phyloP scores from a whole-genome alignment of 495 filamentous ascomycete genomes.

The Saxophila tyrrhenica region DNA sequence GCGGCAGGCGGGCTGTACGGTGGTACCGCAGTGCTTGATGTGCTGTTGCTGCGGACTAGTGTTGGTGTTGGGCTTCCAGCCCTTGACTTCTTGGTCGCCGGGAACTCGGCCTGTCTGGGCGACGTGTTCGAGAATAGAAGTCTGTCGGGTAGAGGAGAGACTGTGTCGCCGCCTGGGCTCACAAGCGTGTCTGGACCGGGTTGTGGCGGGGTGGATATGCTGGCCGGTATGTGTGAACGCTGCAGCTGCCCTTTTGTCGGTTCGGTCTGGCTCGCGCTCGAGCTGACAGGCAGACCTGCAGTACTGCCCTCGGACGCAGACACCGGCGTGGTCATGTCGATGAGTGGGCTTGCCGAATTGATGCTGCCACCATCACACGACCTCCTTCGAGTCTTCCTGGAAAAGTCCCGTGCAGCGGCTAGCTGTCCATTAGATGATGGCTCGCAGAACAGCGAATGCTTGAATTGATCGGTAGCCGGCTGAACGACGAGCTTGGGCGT shows the following conservation, averaged over 20 bases:
- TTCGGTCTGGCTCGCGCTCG: not conserved
- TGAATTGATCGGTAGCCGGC: conserved; percentile 8
- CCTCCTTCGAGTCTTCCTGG: not conserved
- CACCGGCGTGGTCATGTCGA: not conserved
- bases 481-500: not conserved
- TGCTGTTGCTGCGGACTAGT: conserved; percentile 1
- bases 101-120: conserved; percentile 3
- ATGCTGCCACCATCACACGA: not conserved
- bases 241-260: not conserved
- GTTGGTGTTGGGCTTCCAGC: not conserved
- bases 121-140: not conserved
- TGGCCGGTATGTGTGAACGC: not conserved
- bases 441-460: conserved; percentile 19
- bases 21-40: not conserved
- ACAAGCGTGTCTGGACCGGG: not conserved
- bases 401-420: not conserved
- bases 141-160: not conserved
- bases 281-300: not conserved
- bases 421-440: not conserved
- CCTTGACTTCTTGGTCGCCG: not conserved
- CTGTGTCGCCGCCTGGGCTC: not conserved
- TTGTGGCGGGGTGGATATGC: not conserved
- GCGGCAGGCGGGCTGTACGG: not conserved
- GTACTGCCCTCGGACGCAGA: not conserved
- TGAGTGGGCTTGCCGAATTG: not conserved